Base-by-base conservation (phyloP, 2,329 filamentous ascomycete species). In the Herpomyces periplanetae region DNA sequence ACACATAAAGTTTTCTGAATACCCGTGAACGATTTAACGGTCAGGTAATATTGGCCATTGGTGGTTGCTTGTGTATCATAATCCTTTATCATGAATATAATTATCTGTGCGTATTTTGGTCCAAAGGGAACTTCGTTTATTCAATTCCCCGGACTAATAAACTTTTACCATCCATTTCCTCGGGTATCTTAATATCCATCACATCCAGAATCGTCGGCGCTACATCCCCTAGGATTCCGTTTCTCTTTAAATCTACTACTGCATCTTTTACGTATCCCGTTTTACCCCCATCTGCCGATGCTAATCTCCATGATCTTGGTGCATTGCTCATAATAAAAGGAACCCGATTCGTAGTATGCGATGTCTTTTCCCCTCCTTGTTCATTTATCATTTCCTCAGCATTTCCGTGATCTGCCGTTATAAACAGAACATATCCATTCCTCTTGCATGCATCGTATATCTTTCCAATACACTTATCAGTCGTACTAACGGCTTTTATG, bases 331-430 rank as follows among this genome's bases (percentile, higher is more conserved):
- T 87, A 41, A 91, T 56, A 37, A 96, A 75, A 5, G 80, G 80
- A 20, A 96, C 80, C 41, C 80, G 80, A 53, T 96, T 96, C 28
- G 64, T 73, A 17, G 80, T 96, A 49, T 96, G 80, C 19, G 66
- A 75, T 5, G 80, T 96, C 56, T 96, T 96, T 31, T 80, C 80
- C 37, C 69, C 85, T 38, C 73, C 71, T 38, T 88, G 66, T 30
- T 66, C 47, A 36, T 71, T 91, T 42, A 91, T 63, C 80, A 96
- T 96, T 48, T 96, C 80, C 47, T 96, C 80, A 22, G 80, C 80
- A 35, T 96, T 96, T 33, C 73, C 80, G 43, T 96, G 80, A 40
- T 96, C 80, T 12, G 75, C 51, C 4, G 80, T 96, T 39, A 96
- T 63, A 46, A 91, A 91, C 17, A 96, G 57, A 23, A 80, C 48